phyloP scores from a whole-genome alignment of 177 flowering plant species.

The Tripterygium wilfordii region DNA sequence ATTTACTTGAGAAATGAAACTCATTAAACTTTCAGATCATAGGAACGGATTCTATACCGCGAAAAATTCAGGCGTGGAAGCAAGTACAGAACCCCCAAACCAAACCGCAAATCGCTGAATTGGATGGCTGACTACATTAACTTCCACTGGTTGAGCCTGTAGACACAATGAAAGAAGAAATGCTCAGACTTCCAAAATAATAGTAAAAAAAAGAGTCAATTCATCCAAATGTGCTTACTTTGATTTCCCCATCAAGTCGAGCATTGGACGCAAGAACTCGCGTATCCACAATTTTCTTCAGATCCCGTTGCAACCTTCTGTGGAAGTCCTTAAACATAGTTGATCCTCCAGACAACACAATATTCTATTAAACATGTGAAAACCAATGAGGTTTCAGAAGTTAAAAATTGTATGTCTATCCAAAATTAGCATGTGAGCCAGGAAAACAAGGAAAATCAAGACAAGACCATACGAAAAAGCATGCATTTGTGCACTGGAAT shows the following conservation, averaged over 20 bases:
- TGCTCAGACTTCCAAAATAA: slow-evolving; percentile 4
- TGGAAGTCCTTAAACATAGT: slow-evolving; percentile 98
- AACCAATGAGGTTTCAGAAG: slow-evolving; percentile 1
- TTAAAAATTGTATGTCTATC: too few species aligned
- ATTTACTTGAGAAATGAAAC: not conserved
- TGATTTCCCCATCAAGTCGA: slow-evolving; percentile 70
- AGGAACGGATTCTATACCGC: slow-evolving; percentile 37
- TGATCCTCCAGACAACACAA: slow-evolving; percentile 97
- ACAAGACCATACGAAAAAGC: too few species aligned
- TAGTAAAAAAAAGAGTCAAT: not conserved
- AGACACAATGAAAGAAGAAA: slow-evolving; percentile 6
- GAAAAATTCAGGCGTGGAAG: slow-evolving; percentile 95
- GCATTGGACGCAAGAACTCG: slow-evolving; percentile 70
- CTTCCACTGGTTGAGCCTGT: slow-evolving; percentile 94
- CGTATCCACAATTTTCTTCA: slow-evolving; percentile 95
- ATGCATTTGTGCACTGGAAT: too few species aligned
- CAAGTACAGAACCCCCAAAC: slow-evolving; percentile 99
- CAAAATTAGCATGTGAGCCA: too few species aligned
- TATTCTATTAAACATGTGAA: slow-evolving; percentile 47
- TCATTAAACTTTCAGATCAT: not conserved
- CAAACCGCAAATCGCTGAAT: slow-evolving; percentile 97
- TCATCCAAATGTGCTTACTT: slow-evolving; percentile 36
- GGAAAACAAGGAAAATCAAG: too few species aligned
- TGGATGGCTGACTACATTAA: slow-evolving; percentile 98
- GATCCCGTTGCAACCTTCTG: slow-evolving; percentile 87